Conservation (phyloP, 2,329 filamentous ascomycete genomes). For the Ciborinia camelliae region DNA sequence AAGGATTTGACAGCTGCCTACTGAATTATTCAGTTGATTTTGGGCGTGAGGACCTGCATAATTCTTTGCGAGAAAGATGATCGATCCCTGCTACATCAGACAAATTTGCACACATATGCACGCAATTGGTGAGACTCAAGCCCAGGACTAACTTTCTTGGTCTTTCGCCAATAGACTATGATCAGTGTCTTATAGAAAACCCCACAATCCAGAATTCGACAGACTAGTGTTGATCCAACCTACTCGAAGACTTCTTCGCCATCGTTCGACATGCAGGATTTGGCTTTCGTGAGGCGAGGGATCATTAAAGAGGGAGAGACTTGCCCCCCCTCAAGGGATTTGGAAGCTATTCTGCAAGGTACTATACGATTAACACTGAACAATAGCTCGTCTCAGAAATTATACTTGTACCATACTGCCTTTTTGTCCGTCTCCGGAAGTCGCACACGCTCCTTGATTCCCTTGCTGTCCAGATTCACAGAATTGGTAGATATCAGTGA, state of each 20-base stretch:
- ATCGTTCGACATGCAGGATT: slow-evolving; percentile 18
- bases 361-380: slow-evolving; percentile 14
- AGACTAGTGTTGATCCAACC: slow-evolving; percentile 26
- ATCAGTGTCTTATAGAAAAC: slow-evolving; percentile 20
- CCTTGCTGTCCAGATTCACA: slow-evolving; percentile 8
- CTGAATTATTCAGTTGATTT: neutral
- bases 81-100: slow-evolving; percentile 14
- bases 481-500: slow-evolving; percentile 10
- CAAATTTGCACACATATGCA: slow-evolving; percentile 19
- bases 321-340: slow-evolving; percentile 28
- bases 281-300: slow-evolving; percentile 17
- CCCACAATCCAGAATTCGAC: slow-evolving; percentile 23
- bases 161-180: slow-evolving; percentile 15
- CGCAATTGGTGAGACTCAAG: slow-evolving; percentile 18
- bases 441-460: slow-evolving; percentile 8
- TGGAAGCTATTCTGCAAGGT: slow-evolving; percentile 29
- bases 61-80: neutral
- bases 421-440: neutral
- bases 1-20: neutral
- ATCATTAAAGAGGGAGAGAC: slow-evolving; percentile 23
- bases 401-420: slow-evolving; percentile 12
- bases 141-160: neutral
- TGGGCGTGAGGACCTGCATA: slow-evolving; percentile 9
- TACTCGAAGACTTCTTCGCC: slow-evolving; percentile 23
- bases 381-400: slow-evolving; percentile 19